Percentiles rank a stretch among this genome's conserved stretches.
Conservation (phyloP, 768 basidiomycete species). For the Lentinula aciculospora region DNA sequence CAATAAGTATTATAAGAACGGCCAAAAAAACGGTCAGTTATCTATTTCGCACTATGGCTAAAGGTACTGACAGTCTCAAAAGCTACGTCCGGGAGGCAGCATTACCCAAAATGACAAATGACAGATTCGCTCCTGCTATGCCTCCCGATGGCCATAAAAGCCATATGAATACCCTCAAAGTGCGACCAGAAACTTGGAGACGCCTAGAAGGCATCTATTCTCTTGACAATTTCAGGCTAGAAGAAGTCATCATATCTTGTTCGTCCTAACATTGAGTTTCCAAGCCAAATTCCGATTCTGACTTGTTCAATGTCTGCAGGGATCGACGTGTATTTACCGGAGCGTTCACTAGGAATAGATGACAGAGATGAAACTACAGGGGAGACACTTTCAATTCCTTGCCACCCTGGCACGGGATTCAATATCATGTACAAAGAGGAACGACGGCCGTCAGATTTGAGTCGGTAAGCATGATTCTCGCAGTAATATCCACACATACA, state of each 20-base stretch:
- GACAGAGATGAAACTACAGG: slow-evolving; percentile 34
- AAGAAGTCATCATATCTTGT: slow-evolving; percentile 32
- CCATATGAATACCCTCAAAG: slow-evolving; percentile 35
- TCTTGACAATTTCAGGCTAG: slow-evolving; percentile 24
- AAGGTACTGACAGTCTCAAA: slow-evolving; percentile 37
- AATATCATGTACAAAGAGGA: slow-evolving; percentile 27
- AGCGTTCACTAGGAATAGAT: slow-evolving; percentile 24
- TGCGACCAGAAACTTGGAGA: slow-evolving; percentile 45
- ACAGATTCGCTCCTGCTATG: slow-evolving; percentile 22
- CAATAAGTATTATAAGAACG: too few species aligned
- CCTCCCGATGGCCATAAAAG: slow-evolving; percentile 39
- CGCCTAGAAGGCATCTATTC: slow-evolving; percentile 43
- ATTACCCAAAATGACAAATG: slow-evolving; percentile 36
- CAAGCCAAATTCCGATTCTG: slow-evolving; percentile 8
- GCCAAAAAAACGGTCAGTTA: too few species aligned
- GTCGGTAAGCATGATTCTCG: slow-evolving; percentile 27
- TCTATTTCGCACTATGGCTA: slow-evolving; percentile 8
- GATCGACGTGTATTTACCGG: slow-evolving; percentile 31
- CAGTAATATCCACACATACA: not conserved
- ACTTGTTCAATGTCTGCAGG: slow-evolving; percentile 21
- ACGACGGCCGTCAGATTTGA: slow-evolving; percentile 33
- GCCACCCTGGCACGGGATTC: slow-evolving; percentile 24
- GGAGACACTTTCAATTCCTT: slow-evolving; percentile 38
- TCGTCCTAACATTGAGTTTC: slow-evolving; percentile 12
- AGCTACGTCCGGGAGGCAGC: slow-evolving; percentile 40